Evolutionary conservation across 1,139 yeast genomes (phyloP), one percentile per base, ranked within the genome.

Genomic region (Geotrichum fermentans): DNA sequence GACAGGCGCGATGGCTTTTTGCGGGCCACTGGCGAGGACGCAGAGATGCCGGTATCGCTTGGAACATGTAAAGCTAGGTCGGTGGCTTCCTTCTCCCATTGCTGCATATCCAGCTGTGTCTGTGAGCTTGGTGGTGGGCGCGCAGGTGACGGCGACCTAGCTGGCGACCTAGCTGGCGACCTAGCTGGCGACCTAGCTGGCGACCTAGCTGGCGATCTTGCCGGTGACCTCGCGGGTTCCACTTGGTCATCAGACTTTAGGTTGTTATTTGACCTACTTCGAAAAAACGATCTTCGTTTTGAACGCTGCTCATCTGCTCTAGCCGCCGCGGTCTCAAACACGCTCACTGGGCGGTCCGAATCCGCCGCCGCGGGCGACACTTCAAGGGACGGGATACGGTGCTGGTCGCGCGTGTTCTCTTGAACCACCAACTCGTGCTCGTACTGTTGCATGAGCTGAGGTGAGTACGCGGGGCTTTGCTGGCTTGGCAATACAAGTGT

Each of bases 21-120:
- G 10, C 42, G 35, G n/a, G n/a, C n/a, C n/a, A n/a, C n/a, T n/a
- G n/a, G n/a, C n/a, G n/a, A n/a, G 22, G 28, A 24, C 6, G 28
- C 22, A 2, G 36, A 18, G 22, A 17, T 18, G 16, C 13, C 11
- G 3, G 40, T 14, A 14, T 20, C 10, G 7, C 45, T 2, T 7
- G 50, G 47, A 11, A 38, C 28, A 18, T 40, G 37, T 18, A 47
- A 20, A 3, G 47, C 50, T 10, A 47, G 30, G 7, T 40, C 24
- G 29, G 42, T 43, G 6, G 50, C 50, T n/a, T 47, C 37, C 18
- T 37, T 30, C 29, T 47, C 50, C 50, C 46, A 42, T 20, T 17
- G 36, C 10, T 47, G 39, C 29, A 37, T n/a, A 5, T 42, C 43
- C 4, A 18, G 17, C 33, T 46, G 44, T 7, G 45, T 40, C 36